These are phyloP conservation scores for Selaginella tamariscina DNA, from an alignment of 75 land plant species.

Conservation along the genomic window DNA sequence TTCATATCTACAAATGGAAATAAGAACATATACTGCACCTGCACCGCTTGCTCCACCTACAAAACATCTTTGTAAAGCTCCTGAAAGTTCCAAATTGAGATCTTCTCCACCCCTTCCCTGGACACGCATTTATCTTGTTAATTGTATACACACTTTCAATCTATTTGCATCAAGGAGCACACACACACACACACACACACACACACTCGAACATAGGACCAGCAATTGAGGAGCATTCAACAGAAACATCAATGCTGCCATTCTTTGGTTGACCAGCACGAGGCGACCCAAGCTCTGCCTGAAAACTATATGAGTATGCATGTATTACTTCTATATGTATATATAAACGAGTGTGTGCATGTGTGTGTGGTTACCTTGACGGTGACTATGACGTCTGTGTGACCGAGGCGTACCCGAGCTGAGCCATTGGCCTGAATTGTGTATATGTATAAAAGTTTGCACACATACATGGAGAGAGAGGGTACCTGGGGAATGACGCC, in stretches of 20 bases:
- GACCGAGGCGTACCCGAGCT: slow-evolving; percentile 67
- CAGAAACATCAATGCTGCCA: slow-evolving; percentile 55
- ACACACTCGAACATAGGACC: slow-evolving; percentile 81
- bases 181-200: too few species aligned
- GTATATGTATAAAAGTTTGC: neutral
- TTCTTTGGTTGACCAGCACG: slow-evolving; percentile 49
- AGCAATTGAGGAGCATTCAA: slow-evolving; percentile 89
- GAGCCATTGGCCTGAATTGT: slow-evolving; percentile 74
- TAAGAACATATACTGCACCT: too few species aligned
- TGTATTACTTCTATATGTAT: neutral
- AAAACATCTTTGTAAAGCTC: slow-evolving; percentile 65
- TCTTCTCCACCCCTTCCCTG: slow-evolving; percentile 96
- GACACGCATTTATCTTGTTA: neutral
- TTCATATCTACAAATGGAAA: too few species aligned
- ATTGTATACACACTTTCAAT: too few species aligned
- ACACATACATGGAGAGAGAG: neutral
- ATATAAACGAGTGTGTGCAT: too few species aligned
- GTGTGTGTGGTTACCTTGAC: slow-evolving; percentile 48
- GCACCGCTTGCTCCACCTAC: slow-evolving; percentile 80
- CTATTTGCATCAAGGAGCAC: too few species aligned
- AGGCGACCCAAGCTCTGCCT: slow-evolving; percentile 97
- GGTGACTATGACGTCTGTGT: slow-evolving; percentile 83
- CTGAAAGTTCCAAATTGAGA: slow-evolving; percentile 62
- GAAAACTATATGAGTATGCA: slow-evolving; percentile 9
- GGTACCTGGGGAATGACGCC: slow-evolving; percentile 87